A percentile compares a stretch with the other conserved stretches of the same genome.
These are phyloP conservation scores for Phialophora macrospora DNA, from an alignment of 2,329 filamentous ascomycete species.

Conservation along the genomic window DNA sequence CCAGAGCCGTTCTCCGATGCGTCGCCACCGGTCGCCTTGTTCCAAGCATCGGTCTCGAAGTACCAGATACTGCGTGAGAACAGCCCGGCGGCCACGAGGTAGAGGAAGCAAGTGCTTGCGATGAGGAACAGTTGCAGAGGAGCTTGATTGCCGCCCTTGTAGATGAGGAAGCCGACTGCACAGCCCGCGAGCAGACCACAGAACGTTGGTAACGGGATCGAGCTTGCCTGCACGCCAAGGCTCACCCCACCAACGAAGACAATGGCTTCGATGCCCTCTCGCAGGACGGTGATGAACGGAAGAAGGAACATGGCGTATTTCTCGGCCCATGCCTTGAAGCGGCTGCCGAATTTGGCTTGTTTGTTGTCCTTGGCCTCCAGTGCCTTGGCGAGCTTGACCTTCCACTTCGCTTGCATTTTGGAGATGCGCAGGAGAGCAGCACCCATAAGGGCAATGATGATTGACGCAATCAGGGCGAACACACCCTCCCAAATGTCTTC, in stretches of 20 bases:
- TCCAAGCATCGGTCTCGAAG: slow-evolving; percentile 73
- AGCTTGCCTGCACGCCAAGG: slow-evolving; percentile 72
- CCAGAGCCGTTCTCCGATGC: slow-evolving; percentile 67
- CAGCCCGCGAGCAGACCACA: slow-evolving; percentile 71
- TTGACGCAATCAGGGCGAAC: slow-evolving; percentile 72
- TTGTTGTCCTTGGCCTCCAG: slow-evolving; percentile 62
- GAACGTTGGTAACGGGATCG: slow-evolving; percentile 78
- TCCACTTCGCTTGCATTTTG: slow-evolving; percentile 86
- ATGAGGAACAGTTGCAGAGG: slow-evolving; percentile 79
- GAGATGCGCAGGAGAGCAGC: slow-evolving; percentile 78
- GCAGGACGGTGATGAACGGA: slow-evolving; percentile 84
- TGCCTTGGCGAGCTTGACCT: slow-evolving; percentile 75
- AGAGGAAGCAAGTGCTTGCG: slow-evolving; percentile 78
- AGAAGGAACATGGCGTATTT: slow-evolving; percentile 86
- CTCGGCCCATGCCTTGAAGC: slow-evolving; percentile 68
- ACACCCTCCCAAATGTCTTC: slow-evolving; percentile 83
- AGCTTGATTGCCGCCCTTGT: slow-evolving; percentile 73
- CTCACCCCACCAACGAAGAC: slow-evolving; percentile 86
- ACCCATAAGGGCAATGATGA: slow-evolving; percentile 84
- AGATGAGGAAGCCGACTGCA: slow-evolving; percentile 73
- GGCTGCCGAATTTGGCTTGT: slow-evolving; percentile 47
- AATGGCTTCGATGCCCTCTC: slow-evolving; percentile 84
- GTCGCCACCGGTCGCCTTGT: slow-evolving; percentile 60
- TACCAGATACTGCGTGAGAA: slow-evolving; percentile 79
- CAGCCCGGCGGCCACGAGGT: slow-evolving; percentile 80